Evolutionary conservation across 2,329 filamentous ascomycete species (phyloP).

Genomic region (Fusarium drepaniforme): DNA sequence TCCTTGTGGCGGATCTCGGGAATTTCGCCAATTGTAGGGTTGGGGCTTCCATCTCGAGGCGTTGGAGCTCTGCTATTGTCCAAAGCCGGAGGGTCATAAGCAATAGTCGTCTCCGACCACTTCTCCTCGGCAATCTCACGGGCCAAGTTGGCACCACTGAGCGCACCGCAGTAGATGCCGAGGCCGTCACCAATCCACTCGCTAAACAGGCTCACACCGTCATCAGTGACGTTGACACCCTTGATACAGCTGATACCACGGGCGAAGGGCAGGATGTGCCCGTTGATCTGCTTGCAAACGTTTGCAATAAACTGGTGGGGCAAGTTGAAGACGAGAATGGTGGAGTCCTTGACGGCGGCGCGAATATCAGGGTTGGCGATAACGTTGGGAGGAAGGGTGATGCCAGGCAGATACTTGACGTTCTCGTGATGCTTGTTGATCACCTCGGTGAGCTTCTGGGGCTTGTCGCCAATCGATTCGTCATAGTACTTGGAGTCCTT

Average conservation of each 20-base stretch:
- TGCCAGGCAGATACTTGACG: constrained; percentile 95
- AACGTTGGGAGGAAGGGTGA: constrained; percentile 85
- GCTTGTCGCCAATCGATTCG: constrained; percentile 69
- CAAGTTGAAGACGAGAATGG: constrained; percentile 95
- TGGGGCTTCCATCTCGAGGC: constrained; percentile 61
- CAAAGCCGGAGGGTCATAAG: constrained; percentile 91
- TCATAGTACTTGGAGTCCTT: constrained; percentile 81
- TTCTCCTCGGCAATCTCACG: constrained; percentile 95
- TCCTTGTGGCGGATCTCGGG: constrained; percentile 76
- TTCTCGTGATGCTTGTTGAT: constrained; percentile 98
- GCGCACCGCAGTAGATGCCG: constrained; percentile 95
- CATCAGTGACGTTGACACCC: constrained; percentile 91
- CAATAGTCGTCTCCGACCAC: constrained; percentile 96
- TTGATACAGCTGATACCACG: constrained; percentile 98
- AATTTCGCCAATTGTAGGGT: constrained; percentile 64
- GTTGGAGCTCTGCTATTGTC: constrained; percentile 80
- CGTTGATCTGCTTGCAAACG: constrained; percentile 85
- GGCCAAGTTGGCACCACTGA: constrained; percentile 97
- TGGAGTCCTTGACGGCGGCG: constrained; percentile 85
- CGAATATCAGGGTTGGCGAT: constrained; percentile 85
- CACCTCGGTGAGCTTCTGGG: constrained; percentile 88
- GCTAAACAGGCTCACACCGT: constrained; percentile 89
- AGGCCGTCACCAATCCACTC: constrained; percentile 93
- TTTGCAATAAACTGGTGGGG: constrained; percentile 95
- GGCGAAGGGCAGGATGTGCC: constrained; percentile 91